Percentiles rank a stretch among this genome's conserved stretches.
Evolutionary conservation across 225 moss, liverwort and hornwort species (phyloP).

Genomic region (Marchantia paleacea): DNA sequence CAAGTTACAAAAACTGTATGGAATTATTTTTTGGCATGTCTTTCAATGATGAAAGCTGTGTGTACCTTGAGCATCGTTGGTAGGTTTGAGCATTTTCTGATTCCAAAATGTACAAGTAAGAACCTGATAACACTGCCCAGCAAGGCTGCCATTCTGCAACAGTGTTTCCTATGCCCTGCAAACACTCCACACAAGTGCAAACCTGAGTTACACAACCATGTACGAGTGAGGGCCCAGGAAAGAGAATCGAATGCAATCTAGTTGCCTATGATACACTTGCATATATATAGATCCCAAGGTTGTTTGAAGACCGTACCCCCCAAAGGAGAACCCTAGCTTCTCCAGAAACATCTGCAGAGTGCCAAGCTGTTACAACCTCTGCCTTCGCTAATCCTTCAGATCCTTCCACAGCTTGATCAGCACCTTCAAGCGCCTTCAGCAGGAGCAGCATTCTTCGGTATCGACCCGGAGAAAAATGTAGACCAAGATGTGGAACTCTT

Average conservation of each 20-base stretch:
- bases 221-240: neutral
- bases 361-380: conserved; percentile 61
- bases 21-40: no score
- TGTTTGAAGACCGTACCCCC: conserved; percentile 60
- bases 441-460: conserved; percentile 79
- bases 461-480: conserved; percentile 96
- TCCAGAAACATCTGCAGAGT: conserved; percentile 75
- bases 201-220: neutral
- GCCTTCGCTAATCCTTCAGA: conserved; percentile 36
- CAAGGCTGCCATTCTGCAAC: conserved; percentile 97
- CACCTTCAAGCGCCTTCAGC: conserved; percentile 67
- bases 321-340: conserved; percentile 87
- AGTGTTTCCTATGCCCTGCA: conserved; percentile 91
- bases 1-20: no score
- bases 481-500: conserved; percentile 82
- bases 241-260: neutral
- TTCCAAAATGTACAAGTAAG: conserved; percentile 90
- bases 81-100: conserved; percentile 75
- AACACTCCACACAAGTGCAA: conserved; percentile 1
- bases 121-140: conserved; percentile 81
- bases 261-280: neutral
- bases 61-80: conserved; percentile 79
- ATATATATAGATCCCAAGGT: neutral
- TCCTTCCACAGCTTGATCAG: conserved; percentile 41
- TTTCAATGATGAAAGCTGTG: neutral